Conservation (phyloP, 306 rosid species). For the Ammopiptanthus mongolicus region DNA sequence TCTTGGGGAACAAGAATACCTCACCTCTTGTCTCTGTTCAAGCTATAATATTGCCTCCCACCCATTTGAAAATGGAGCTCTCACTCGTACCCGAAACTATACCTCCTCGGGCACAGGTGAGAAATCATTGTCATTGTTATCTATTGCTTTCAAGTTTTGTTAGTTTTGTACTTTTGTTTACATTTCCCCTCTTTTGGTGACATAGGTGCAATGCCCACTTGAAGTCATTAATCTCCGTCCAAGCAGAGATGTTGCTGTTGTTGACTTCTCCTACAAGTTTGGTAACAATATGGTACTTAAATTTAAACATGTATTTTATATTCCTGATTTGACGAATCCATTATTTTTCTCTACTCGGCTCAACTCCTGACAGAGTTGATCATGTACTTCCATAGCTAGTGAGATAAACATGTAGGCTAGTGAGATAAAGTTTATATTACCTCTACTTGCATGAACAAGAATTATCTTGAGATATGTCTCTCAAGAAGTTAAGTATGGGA, state of each 20-base stretch:
- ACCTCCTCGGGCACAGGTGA: slow-evolving; percentile 99
- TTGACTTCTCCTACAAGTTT: slow-evolving; percentile 94
- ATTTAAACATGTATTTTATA: slow-evolving; percentile 10
- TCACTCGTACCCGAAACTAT: slow-evolving; percentile 95
- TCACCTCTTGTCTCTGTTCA: slow-evolving; percentile 85
- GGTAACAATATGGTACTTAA: slow-evolving; percentile 69
- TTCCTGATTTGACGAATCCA: not conserved
- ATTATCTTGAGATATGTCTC: slow-evolving; percentile 11
- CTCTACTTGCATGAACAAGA: not conserved
- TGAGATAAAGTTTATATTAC: not conserved
- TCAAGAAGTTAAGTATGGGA: not conserved
- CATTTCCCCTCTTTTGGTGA: slow-evolving; percentile 24
- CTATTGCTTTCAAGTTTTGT: slow-evolving; percentile 11
- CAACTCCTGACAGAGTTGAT: not conserved
- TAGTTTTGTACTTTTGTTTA: not conserved
- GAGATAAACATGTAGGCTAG: not conserved
- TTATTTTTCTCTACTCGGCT: not conserved
- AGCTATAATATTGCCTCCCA: slow-evolving; percentile 84
- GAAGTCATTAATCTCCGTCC: slow-evolving; percentile 84
- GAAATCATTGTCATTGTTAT: slow-evolving; percentile 7
- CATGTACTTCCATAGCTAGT: not conserved
- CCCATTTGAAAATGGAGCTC: slow-evolving; percentile 84
- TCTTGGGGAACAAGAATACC: slow-evolving; percentile 97
- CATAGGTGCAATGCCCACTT: slow-evolving; percentile 97
- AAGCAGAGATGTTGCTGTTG: slow-evolving; percentile 96